Evolutionary conservation across 1,139 yeast genomes (phyloP), one percentile per base, ranked within the genome.

Genomic region (Pichia sp.): DNA sequence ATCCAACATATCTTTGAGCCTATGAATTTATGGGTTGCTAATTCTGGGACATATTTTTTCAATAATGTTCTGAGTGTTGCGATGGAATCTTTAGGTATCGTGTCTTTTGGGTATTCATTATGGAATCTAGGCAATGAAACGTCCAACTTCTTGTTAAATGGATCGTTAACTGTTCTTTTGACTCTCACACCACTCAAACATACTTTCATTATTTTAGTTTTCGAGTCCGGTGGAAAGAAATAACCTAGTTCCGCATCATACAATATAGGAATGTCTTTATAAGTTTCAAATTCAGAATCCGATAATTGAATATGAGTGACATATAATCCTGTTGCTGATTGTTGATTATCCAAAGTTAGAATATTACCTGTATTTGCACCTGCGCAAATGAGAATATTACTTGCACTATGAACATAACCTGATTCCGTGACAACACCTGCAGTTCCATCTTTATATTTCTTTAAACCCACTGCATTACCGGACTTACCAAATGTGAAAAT

Each of bases 1-100:
- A 72, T 67, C 80, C 79, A 75, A 53, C 79, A 74, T 7, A 68
- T 58, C 53, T 72, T 73, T 28, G 69, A 65, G 40, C 67, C 67
- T 20, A 66, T 38, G 1, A 73, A 55, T 12, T 56, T 52, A 55
- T 71, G 75, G 39, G 65, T 54, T 14, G 66, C 64, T 35, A 73
- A 55, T 15, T 69, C 71, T 3, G 79, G 79, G 6, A 72, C 50
- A 40, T 62, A 61, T 35, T 61, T 60, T 6, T 50, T 54, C 33
- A 72, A 50, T 2, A 70, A 47, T 6, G 45, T 42, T 38, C 61
- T 20, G 45, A 49, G 11, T 38, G 40, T 37, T 20, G 44, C 22
- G 5, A 52, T 40, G 9, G 58, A 55, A 31, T 55, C 61, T 18
- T 41, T 39, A 11, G 56, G 56, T 14, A 53, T 46, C 4, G 56